Percentiles rank a stretch among this genome's conserved stretches.
Evolutionary conservation across 306 rosid genomes (phyloP).

Genomic region (Malus sylvestris): DNA sequence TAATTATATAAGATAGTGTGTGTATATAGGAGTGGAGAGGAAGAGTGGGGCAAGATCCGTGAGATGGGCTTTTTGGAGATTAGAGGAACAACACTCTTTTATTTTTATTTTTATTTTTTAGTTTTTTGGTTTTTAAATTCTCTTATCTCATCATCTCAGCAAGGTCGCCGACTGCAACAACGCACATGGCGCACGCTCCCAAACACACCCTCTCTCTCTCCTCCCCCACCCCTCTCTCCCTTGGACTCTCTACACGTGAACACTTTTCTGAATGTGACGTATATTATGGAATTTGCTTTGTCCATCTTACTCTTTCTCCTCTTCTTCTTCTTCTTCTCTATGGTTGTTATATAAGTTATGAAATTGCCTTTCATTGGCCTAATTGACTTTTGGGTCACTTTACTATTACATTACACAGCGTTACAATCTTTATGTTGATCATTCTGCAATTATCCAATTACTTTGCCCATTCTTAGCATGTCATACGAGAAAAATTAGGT

Average conservation of each 20-base stretch:
- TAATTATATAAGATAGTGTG: not conserved
- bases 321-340: not conserved
- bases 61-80: slow-evolving; percentile 47
- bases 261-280: slow-evolving; percentile 22
- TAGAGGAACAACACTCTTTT: slow-evolving; percentile 33
- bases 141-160: slow-evolving; percentile 35
- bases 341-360: not conserved
- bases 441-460: not conserved
- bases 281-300: slow-evolving; percentile 18
- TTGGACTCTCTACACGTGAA: slow-evolving; percentile 37
- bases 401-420: not conserved
- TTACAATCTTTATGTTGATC: not conserved
- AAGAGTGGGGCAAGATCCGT: slow-evolving; percentile 72
- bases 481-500: not conserved
- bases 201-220: slow-evolving; percentile 21
- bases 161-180: slow-evolving; percentile 46
- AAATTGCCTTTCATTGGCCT: slow-evolving; percentile 1
- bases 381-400: not conserved
- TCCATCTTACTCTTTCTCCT: not conserved
- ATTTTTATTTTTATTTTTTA: not conserved
- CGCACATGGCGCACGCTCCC: slow-evolving; percentile 81
- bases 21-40: slow-evolving; percentile 1
- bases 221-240: slow-evolving; percentile 26
- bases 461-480: not conserved
- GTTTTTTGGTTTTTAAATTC: not conserved